These are phyloP conservation scores for Cyclostephanos tholiformis DNA, from an alignment of 108 stramenopile genomes.

Conservation along the genomic window DNA sequence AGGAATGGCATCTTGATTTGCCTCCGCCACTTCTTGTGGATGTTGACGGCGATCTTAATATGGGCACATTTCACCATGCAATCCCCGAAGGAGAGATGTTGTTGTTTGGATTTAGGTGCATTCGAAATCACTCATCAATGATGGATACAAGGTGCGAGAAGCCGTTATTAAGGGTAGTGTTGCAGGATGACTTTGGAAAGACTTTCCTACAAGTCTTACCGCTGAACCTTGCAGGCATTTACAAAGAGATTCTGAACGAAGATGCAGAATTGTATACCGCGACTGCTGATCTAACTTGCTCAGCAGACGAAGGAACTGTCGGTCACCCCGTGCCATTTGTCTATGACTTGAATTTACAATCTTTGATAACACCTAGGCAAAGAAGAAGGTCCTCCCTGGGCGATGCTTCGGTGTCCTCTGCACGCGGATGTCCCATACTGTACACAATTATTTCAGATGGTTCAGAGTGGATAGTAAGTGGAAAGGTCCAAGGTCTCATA, in stretches of 20 bases:
- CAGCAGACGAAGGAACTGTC: slow-evolving; percentile 53
- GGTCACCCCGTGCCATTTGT: slow-evolving; percentile 66
- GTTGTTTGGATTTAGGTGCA: slow-evolving; percentile 64
- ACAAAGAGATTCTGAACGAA: slow-evolving; percentile 49
- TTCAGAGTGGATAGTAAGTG: slow-evolving; percentile 67
- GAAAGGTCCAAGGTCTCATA: slow-evolving; percentile 66
- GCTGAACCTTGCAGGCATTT: slow-evolving; percentile 57
- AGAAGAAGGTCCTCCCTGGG: slow-evolving; percentile 18
- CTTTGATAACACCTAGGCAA: slow-evolving; percentile 40
- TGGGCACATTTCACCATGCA: slow-evolving; percentile 49
- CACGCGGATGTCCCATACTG: slow-evolving; percentile 28
- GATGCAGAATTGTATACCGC: slow-evolving; percentile 40
- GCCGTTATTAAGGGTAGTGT: slow-evolving; percentile 52
- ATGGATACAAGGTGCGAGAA: slow-evolving; percentile 19
- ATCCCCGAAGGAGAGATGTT: slow-evolving; percentile 66
- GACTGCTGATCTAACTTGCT: slow-evolving; percentile 50
- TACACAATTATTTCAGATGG: slow-evolving; percentile 59
- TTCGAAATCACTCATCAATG: slow-evolving; percentile 16
- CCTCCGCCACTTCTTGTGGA: slow-evolving; percentile 50
- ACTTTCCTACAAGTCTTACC: slow-evolving; percentile 61
- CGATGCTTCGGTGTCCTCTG: slow-evolving; percentile 18
- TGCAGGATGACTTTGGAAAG: slow-evolving; percentile 68
- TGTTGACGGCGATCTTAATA: slow-evolving; percentile 58
- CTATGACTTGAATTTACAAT: slow-evolving; percentile 46
- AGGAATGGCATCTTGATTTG: slow-evolving; percentile 62